A percentile compares a stretch with the other conserved stretches of the same genome.
phyloP scores from a whole-genome alignment of 768 basidiomycete genomes.

The Termitomyces sp. region DNA sequence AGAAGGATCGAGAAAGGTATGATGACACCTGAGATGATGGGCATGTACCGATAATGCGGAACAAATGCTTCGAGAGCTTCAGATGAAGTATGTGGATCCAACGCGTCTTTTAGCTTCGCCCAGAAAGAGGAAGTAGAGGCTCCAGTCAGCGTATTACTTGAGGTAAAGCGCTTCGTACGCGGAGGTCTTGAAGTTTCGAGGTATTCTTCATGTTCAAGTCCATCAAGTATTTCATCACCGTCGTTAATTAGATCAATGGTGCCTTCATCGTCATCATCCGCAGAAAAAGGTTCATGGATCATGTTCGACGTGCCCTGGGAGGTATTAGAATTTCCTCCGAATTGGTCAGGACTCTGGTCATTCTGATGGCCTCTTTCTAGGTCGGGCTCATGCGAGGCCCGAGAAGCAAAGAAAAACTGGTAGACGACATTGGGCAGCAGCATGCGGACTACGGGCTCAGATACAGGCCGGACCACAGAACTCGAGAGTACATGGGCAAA shows the following conservation, averaged over 20 bases:
- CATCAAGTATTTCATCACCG: slow-evolving; percentile 9
- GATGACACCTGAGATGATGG: slow-evolving; percentile 61
- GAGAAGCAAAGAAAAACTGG: slow-evolving; percentile 11
- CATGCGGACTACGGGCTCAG: neutral
- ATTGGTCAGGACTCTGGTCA: neutral
- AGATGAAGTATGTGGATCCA: slow-evolving; percentile 18
- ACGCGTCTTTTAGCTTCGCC: slow-evolving; percentile 9
- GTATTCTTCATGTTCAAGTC: slow-evolving; percentile 11
- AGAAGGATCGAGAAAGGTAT: slow-evolving; percentile 79
- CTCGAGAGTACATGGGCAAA: neutral
- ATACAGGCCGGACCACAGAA: neutral
- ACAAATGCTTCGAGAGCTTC: slow-evolving; percentile 26
- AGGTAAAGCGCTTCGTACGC: slow-evolving; percentile 2
- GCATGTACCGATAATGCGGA: slow-evolving; percentile 57
- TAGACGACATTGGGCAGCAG: slow-evolving; percentile 10
- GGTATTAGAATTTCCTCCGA: neutral
- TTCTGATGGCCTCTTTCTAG: slow-evolving; percentile 12
- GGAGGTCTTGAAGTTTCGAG: neutral
- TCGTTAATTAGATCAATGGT: neutral
- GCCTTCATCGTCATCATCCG: neutral
- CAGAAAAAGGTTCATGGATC: neutral
- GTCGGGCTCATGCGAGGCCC: slow-evolving; percentile 6
- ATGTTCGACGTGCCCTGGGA: neutral
- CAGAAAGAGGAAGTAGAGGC: slow-evolving; percentile 7
- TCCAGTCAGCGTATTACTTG: neutral